Percentiles rank a stretch among this genome's conserved stretches.
These are phyloP conservation scores for Curvularia lunata DNA, from an alignment of 2,329 filamentous ascomycete species.

Conservation along the genomic window DNA sequence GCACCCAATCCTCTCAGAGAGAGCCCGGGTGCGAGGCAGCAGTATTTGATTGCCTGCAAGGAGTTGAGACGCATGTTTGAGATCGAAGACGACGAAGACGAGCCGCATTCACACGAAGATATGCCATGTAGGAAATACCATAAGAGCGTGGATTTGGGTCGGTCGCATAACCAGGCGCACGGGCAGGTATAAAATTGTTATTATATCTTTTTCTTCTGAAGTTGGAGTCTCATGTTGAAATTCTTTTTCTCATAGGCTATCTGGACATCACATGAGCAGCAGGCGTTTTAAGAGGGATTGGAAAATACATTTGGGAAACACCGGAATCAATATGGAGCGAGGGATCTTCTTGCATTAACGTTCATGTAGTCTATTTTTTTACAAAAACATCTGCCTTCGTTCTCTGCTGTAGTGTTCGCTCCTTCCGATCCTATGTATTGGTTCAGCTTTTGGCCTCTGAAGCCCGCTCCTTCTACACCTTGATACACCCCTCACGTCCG, in stretches of 20 bases:
- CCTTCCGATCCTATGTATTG: neutral
- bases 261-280: neutral
- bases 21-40: constrained; percentile 58
- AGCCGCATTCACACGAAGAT: constrained; percentile 14
- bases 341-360: neutral
- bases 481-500: neutral
- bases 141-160: constrained; percentile 17
- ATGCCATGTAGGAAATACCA: constrained; percentile 21
- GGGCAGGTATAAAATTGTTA: neutral
- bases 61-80: constrained; percentile 56
- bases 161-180: neutral
- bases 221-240: neutral
- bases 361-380: neutral
- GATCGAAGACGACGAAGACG: constrained; percentile 39
- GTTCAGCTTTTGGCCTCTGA: neutral
- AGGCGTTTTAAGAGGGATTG: neutral
- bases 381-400: neutral
- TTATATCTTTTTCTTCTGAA: neutral
- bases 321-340: neutral
- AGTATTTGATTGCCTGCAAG: constrained; percentile 62
- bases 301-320: neutral
- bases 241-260: neutral
- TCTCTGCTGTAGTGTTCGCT: too few relatives aligned
- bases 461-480: neutral
- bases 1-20: constrained; percentile 65